phyloP scores from a whole-genome alignment of 768 basidiomycete species.

The Russula dissimulans region DNA sequence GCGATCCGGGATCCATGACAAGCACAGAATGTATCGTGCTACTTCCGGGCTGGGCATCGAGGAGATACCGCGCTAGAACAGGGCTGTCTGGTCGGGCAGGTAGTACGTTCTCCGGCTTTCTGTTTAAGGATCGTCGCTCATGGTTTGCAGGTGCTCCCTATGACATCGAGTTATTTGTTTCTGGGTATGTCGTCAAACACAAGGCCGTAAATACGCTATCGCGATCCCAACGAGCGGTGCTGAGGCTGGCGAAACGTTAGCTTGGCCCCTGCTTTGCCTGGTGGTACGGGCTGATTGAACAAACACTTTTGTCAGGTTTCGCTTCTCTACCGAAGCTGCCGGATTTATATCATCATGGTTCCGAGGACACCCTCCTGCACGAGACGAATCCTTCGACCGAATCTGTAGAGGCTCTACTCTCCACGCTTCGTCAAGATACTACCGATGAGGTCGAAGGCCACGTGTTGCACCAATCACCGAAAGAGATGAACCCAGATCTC shows the following conservation, averaged over 20 bases:
- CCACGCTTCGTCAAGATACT: slow-evolving; percentile 46
- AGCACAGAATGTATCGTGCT: slow-evolving; percentile 42
- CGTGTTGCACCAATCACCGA: slow-evolving; percentile 28
- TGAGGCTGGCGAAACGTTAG: slow-evolving; percentile 68
- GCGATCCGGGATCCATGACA: slow-evolving; percentile 19
- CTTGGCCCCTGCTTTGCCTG: not conserved
- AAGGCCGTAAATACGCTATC: slow-evolving; percentile 51
- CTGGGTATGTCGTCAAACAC: slow-evolving; percentile 63
- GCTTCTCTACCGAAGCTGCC: slow-evolving; percentile 16
- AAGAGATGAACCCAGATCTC: slow-evolving; percentile 6
- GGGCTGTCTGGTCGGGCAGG: slow-evolving; percentile 19
- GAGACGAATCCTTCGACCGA: slow-evolving; percentile 28
- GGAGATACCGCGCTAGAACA: slow-evolving; percentile 32
- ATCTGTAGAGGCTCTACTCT: slow-evolving; percentile 36
- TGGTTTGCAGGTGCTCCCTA: slow-evolving; percentile 42
- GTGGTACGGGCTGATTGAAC: not conserved
- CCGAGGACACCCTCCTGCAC: slow-evolving; percentile 24
- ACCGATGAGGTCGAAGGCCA: slow-evolving; percentile 49
- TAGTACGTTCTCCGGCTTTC: slow-evolving; percentile 20
- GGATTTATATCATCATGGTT: slow-evolving; percentile 24
- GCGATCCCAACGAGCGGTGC: slow-evolving; percentile 68
- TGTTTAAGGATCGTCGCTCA: not conserved
- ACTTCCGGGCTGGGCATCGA: slow-evolving; percentile 78
- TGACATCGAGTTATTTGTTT: slow-evolving; percentile 62
- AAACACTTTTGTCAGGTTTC: slow-evolving; percentile 1